Conservation (phyloP, 768 basidiomycete genomes). For the Sistotremastrum suecicum region DNA sequence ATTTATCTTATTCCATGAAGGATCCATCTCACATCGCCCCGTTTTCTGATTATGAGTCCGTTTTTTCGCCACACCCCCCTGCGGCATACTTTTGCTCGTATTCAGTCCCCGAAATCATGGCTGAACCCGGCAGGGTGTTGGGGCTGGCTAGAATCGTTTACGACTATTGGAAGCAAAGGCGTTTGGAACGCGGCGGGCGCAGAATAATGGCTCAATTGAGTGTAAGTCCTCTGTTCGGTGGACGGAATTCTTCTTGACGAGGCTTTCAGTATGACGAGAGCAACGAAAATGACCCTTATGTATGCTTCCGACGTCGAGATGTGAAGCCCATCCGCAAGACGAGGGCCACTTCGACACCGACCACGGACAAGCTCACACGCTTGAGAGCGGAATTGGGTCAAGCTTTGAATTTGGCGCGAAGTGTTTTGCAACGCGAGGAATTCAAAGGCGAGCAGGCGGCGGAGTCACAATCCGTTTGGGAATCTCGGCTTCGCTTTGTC, state of each 20-base stretch:
- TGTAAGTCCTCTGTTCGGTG: constrained; percentile 31
- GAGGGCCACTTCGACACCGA: constrained; percentile 77
- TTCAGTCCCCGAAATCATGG: constrained; percentile 53
- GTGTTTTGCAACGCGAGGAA: constrained; percentile 57
- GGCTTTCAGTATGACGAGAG: constrained; percentile 65
- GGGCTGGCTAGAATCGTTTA: constrained; percentile 64
- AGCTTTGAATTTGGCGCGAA: constrained; percentile 58
- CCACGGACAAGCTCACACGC: constrained; percentile 77
- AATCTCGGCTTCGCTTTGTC: constrained; percentile 55
- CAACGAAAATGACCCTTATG: constrained; percentile 80
- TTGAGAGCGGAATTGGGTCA: constrained; percentile 62
- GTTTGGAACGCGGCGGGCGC: constrained; percentile 66
- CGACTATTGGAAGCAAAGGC: constrained; percentile 82
- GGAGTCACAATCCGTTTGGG: constrained; percentile 58
- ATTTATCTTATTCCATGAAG: constrained; percentile 26
- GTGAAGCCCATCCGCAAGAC: constrained; percentile 92
- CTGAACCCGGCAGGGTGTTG: constrained; percentile 43
- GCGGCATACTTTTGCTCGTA: constrained; percentile 57
- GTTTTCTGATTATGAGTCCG: constrained; percentile 59
- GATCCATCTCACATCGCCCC: constrained; percentile 57
- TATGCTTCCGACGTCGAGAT: constrained; percentile 93
- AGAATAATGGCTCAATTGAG: constrained; percentile 80
- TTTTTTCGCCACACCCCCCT: constrained; percentile 45
- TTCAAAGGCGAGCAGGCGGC: constrained; percentile 54
- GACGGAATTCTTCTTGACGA: neutral